Percentiles rank a stretch among this genome's conserved stretches.
Evolutionary conservation across 768 basidiomycete genomes (phyloP).

Genomic region (Serpula lacrymans): DNA sequence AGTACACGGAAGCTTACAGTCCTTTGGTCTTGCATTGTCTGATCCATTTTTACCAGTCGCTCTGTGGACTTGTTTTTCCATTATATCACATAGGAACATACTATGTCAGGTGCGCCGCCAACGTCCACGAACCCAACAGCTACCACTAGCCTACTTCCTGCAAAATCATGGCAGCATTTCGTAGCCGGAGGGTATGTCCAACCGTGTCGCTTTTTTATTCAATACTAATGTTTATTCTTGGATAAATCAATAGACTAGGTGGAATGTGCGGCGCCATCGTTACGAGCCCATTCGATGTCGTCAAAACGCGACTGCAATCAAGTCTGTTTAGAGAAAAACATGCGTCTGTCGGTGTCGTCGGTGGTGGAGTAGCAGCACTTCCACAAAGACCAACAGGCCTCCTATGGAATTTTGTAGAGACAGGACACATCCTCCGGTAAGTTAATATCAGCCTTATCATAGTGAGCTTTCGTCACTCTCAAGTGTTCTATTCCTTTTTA

Average conservation of each 20-base stretch:
- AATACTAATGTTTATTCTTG: conserved; percentile 7
- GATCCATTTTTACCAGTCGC: neutral
- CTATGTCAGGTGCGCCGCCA: conserved; percentile 18
- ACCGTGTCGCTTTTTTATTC: neutral
- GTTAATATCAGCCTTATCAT: neutral
- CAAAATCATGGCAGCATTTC: conserved; percentile 83
- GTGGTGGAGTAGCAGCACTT: conserved; percentile 28
- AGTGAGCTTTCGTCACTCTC: no score
- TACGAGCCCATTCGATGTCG: conserved; percentile 96
- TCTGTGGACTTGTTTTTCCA: conserved; percentile 1
- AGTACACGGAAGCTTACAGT: no score
- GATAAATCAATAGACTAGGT: conserved; percentile 58
- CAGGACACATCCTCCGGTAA: conserved; percentile 83
- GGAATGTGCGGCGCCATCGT: conserved; percentile 98
- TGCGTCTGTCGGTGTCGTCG: conserved; percentile 26
- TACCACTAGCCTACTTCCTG: conserved; percentile 45
- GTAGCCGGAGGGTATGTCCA: conserved; percentile 78
- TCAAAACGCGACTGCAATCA: conserved; percentile 95
- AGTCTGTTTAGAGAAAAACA: conserved; percentile 65
- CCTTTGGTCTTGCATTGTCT: conserved; percentile 1
- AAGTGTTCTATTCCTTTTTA: neutral
- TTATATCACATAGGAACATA: neutral
- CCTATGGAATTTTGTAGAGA: conserved; percentile 94
- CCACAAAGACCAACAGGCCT: conserved; percentile 46
- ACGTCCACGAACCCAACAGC: conserved; percentile 29